Percentiles rank a stretch among this genome's conserved stretches.
Conservation (phyloP, 2,329 filamentous ascomycete species). For the Microascus cirrosus region DNA sequence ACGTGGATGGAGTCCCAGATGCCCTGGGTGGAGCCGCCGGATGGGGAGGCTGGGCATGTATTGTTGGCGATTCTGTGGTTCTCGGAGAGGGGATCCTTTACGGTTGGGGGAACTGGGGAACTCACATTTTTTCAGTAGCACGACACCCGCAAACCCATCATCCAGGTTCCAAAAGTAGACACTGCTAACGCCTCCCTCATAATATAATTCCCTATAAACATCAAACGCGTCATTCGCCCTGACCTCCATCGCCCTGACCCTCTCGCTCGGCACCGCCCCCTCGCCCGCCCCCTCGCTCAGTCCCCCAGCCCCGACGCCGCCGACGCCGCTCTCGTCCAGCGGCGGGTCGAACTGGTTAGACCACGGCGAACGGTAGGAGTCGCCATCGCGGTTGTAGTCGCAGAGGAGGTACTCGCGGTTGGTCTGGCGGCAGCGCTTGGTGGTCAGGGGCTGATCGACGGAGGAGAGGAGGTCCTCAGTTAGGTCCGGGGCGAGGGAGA, state of each 20-base stretch:
- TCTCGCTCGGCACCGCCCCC: constrained; percentile 78
- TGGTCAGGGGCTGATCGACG: constrained; percentile 86
- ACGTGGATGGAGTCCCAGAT: constrained; percentile 99
- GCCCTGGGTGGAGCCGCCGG: constrained; percentile 56
- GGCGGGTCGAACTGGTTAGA: constrained; percentile 96
- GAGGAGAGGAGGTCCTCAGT: constrained; percentile 97
- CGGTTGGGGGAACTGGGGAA: neutral
- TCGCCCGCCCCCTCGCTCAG: constrained; percentile 53
- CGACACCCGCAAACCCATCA: constrained; percentile 93
- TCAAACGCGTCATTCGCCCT: constrained; percentile 94
- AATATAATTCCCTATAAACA: constrained; percentile 92
- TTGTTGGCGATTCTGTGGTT: neutral
- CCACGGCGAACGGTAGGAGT: constrained; percentile 98
- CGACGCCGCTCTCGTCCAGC: constrained; percentile 48
- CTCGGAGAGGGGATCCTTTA: neutral
- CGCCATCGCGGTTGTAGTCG: constrained; percentile 98
- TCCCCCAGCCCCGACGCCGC: constrained; percentile 31
- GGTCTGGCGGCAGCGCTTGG: constrained; percentile 76
- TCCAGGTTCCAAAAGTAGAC: constrained; percentile 99
- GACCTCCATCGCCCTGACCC: constrained; percentile 87
- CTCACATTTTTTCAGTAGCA: constrained; percentile 86
- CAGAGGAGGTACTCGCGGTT: constrained; percentile 95
- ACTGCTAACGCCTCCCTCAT: constrained; percentile 89
- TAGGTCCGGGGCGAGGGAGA: constrained; percentile 77
- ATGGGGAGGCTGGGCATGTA: constrained; percentile 45